phyloP scores from a whole-genome alignment of 1,139 yeast species.

The Pneumocystis wakefieldiae region DNA sequence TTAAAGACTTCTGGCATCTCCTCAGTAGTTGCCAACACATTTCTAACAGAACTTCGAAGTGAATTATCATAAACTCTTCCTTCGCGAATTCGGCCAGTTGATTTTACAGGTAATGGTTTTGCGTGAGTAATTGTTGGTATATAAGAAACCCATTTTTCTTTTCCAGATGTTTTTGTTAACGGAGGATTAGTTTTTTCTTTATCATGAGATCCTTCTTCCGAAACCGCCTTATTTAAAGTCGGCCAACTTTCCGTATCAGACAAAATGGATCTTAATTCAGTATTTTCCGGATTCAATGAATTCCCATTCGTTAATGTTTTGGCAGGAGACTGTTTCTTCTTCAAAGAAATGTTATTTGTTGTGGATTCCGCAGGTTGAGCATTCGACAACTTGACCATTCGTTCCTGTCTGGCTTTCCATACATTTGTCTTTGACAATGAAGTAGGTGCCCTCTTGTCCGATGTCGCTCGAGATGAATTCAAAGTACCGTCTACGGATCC shows the following conservation, averaged over 20 bases:
- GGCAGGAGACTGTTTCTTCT: too few species aligned
- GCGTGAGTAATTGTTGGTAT: slow-evolving; percentile 9
- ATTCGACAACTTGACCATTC: background rate
- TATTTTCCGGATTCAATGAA: background rate
- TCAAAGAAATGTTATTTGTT: background rate
- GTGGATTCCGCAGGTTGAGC: background rate
- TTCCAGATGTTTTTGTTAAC: slow-evolving; percentile 1
- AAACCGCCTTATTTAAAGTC: slow-evolving; percentile 10
- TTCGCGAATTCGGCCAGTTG: background rate
- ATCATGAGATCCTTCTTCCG: background rate
- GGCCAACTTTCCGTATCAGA: slow-evolving; percentile 11
- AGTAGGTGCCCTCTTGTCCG: background rate
- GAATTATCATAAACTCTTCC: background rate
- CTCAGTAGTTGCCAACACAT: background rate
- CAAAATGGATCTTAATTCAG: slow-evolving; percentile 3
- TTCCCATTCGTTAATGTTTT: background rate
- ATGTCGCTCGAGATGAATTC: background rate
- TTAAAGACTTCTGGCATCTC: background rate
- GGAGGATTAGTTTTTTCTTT: slow-evolving; percentile 1
- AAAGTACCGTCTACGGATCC: background rate
- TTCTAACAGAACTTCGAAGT: background rate
- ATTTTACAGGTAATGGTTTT: background rate
- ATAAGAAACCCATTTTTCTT: slow-evolving; percentile 10
- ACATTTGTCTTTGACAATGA: background rate
- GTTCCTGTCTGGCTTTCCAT: slow-evolving; percentile 1